Percentiles rank a stretch among this genome's conserved stretches.
Evolutionary conservation across 495 filamentous ascomycete species (phyloP).

Genomic region (Filosporella fistucella): DNA sequence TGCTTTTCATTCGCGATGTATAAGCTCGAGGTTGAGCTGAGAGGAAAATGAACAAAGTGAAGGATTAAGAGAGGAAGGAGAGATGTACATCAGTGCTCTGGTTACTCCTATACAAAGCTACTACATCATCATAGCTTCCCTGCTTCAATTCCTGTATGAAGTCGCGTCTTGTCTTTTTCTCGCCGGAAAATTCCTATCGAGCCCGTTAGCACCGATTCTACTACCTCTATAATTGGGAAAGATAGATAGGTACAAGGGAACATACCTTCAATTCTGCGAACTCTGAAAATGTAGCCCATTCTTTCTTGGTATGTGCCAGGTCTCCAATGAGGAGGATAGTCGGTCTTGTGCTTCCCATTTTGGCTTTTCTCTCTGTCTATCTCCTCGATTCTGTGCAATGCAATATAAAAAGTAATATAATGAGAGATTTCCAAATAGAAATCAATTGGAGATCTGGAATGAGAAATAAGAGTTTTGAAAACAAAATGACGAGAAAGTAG

Average conservation of each 20-base stretch:
- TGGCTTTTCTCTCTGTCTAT: neutral
- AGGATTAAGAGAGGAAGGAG: neutral
- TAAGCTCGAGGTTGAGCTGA: too few species aligned
- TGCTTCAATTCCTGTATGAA: slow-evolving; percentile 48
- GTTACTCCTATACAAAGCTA: slow-evolving; percentile 56
- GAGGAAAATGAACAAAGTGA: too few species aligned
- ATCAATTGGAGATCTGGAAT: neutral
- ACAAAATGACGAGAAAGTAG: neutral
- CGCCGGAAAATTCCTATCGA: slow-evolving; percentile 45
- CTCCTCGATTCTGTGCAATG: neutral
- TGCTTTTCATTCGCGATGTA: too few species aligned
- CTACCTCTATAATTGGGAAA: neutral
- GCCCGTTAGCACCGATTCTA: too few species aligned
- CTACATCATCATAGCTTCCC: slow-evolving; percentile 52
- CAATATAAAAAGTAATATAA: neutral
- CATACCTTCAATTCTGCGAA: slow-evolving; percentile 50
- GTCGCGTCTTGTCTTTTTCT: slow-evolving; percentile 46
- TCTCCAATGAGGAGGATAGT: slow-evolving; percentile 52
- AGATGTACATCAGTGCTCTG: slow-evolving; percentile 47
- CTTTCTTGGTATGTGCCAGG: slow-evolving; percentile 37
- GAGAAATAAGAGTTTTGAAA: neutral
- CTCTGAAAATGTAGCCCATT: slow-evolving; percentile 51
- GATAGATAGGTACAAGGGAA: neutral
- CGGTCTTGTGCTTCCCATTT: slow-evolving; percentile 26
- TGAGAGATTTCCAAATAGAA: neutral